A percentile compares a stretch with the other conserved stretches of the same genome.
These are phyloP conservation scores for Kluyveromyces lactis DNA, from an alignment of 805 yeast species.

Conservation along the genomic window DNA sequence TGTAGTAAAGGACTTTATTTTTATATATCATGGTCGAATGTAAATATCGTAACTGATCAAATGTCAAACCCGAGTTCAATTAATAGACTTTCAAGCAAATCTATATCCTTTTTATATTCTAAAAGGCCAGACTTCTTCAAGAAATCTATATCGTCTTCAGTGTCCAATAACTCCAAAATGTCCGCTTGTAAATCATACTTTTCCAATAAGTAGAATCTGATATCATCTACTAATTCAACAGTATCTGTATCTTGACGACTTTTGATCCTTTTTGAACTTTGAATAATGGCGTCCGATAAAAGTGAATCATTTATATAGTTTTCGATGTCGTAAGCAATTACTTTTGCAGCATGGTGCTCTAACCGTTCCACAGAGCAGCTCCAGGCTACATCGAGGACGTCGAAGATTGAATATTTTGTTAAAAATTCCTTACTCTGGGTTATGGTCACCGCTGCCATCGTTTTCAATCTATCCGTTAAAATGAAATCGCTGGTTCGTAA, in stretches of 20 bases:
- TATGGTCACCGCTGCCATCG: constrained; percentile 45
- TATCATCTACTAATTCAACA: constrained; percentile 71
- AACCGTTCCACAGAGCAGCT: constrained; percentile 52
- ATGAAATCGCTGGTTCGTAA: constrained; percentile 49
- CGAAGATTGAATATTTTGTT: constrained; percentile 37
- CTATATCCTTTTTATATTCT: constrained; percentile 28
- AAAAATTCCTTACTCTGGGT: constrained; percentile 27
- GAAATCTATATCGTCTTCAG: constrained; percentile 13
- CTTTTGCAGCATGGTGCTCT: constrained; percentile 53
- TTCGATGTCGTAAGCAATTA: constrained; percentile 44
- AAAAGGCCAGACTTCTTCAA: constrained; percentile 16
- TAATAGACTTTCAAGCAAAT: constrained; percentile 34
- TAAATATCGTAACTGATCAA: constrained; percentile 11
- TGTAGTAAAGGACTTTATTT: background rate
- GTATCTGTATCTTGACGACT: constrained; percentile 68
- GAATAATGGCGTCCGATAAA: constrained; percentile 33
- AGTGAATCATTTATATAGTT: constrained; percentile 31
- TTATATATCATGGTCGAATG: background rate
- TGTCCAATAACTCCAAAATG: constrained; percentile 19
- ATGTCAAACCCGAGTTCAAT: constrained; percentile 36
- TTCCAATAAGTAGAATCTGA: constrained; percentile 47
- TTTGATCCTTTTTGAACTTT: constrained; percentile 48
- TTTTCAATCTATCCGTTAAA: constrained; percentile 53
- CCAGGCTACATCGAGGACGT: constrained; percentile 61
- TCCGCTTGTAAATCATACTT: constrained; percentile 24